These are phyloP conservation scores for Hirschfeldia incana DNA, from an alignment of 345 rosid species.

Conservation along the genomic window DNA sequence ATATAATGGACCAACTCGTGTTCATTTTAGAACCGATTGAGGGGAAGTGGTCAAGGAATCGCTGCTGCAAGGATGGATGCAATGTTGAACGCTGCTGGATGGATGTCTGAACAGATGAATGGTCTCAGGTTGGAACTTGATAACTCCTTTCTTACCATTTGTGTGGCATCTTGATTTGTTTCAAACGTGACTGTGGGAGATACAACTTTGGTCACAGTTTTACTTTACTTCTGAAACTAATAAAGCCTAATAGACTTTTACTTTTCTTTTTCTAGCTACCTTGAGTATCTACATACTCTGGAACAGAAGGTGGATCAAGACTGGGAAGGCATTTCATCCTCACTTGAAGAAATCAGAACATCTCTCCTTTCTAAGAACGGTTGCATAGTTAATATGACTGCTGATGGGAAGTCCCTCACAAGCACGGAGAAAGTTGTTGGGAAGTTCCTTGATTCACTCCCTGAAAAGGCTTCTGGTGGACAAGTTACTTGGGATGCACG, in stretches of 20 bases:
- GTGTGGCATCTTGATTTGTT: background rate
- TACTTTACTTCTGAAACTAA: background rate
- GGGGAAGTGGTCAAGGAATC: conserved; percentile 92
- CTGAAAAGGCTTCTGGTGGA: conserved; percentile 51
- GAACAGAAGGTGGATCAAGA: conserved; percentile 4
- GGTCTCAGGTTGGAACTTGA: conserved; percentile 66
- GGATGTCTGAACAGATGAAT: conserved; percentile 49
- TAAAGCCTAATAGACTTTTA: conserved; percentile 12
- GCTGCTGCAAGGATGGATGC: conserved; percentile 95
- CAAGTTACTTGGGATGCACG: conserved; percentile 55
- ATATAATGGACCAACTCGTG: background rate
- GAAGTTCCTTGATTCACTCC: conserved; percentile 88
- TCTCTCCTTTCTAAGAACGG: conserved; percentile 15
- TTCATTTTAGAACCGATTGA: conserved; percentile 67
- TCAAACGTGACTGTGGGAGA: background rate
- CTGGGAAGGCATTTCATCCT: background rate
- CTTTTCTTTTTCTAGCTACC: background rate
- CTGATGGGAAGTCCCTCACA: conserved; percentile 70
- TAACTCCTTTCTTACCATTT: background rate
- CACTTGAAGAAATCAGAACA: background rate
- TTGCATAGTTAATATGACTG: conserved; percentile 86
- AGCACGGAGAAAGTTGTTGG: conserved; percentile 55
- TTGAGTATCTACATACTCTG: background rate
- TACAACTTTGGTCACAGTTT: background rate
- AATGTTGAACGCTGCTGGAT: conserved; percentile 81